These are phyloP conservation scores for Turnera subulata DNA, from an alignment of 345 rosid species.

Conservation along the genomic window DNA sequence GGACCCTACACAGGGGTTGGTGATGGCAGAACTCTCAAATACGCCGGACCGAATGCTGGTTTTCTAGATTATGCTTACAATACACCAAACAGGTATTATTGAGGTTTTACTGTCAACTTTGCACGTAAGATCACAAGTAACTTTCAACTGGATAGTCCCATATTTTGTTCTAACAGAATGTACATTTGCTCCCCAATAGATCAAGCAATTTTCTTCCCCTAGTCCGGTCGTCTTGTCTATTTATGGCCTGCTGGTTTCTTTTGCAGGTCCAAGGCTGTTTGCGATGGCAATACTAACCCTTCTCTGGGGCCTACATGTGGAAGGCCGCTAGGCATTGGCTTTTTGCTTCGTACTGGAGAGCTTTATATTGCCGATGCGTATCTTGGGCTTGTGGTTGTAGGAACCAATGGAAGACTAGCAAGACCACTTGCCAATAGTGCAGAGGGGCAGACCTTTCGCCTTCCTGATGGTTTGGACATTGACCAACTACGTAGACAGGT, in stretches of 20 bases:
- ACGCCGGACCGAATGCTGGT: conserved; percentile 23
- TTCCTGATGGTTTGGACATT: conserved; percentile 15
- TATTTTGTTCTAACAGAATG: no score
- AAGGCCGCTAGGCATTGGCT: conserved; percentile 22
- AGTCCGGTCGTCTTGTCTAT: no score
- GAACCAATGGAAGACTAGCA: conserved; percentile 12
- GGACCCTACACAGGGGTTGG: conserved; percentile 42
- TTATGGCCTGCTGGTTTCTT: no score
- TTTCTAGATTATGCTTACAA: conserved; percentile 27
- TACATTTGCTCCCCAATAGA: no score
- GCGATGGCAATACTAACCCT: conserved; percentile 10
- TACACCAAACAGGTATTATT: conserved; percentile 22
- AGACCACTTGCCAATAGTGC: conserved; percentile 8
- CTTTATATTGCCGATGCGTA: conserved; percentile 18
- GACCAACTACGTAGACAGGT: conserved; percentile 1
- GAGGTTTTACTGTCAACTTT: no score
- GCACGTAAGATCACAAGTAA: no score
- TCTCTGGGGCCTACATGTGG: conserved; percentile 10
- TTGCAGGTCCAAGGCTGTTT: conserved; percentile 8
- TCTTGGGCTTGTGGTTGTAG: conserved; percentile 11
- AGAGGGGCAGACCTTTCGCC: conserved; percentile 14
- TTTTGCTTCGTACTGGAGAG: conserved; percentile 2
- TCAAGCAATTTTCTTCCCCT: no score
- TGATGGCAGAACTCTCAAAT: conserved; percentile 42
- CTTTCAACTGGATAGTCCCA: no score